These are phyloP conservation scores for Salix caprea DNA, from an alignment of 345 rosid species.

Conservation along the genomic window DNA sequence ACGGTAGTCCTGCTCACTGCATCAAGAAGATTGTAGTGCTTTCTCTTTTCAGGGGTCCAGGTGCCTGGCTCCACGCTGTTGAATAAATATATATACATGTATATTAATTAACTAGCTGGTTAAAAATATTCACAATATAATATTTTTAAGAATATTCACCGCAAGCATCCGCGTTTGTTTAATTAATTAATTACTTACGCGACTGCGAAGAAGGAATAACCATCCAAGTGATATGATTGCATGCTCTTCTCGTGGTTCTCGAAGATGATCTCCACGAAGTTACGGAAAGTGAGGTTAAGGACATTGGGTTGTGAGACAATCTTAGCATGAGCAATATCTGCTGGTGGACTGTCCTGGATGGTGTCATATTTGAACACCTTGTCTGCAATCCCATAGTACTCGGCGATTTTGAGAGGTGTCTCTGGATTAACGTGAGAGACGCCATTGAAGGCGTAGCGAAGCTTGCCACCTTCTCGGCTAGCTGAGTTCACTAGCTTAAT, in stretches of 20 bases:
- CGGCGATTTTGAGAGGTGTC: conserved; percentile 34
- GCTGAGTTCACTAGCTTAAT: conserved; percentile 23
- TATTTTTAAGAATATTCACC: too few species aligned
- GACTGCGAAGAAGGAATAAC: conserved; percentile 34
- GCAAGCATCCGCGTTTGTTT: too few species aligned
- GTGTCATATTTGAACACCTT: conserved; percentile 31
- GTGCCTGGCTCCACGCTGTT: conserved; percentile 32
- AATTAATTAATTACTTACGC: conserved; percentile 20
- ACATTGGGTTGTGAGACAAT: conserved; percentile 19
- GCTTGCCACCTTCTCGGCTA: conserved; percentile 23
- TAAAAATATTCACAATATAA: neutral
- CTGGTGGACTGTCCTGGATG: conserved; percentile 14
- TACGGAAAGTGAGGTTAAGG: conserved; percentile 29
- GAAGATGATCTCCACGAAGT: conserved; percentile 27
- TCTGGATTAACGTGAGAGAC: conserved; percentile 24
- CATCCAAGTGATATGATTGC: conserved; percentile 31
- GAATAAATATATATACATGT: too few species aligned
- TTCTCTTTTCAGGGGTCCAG: conserved; percentile 34
- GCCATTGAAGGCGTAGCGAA: conserved; percentile 32
- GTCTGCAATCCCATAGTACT: conserved; percentile 24
- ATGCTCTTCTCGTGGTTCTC: conserved; percentile 31
- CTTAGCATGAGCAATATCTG: neutral
- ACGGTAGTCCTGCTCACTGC: conserved; percentile 38
- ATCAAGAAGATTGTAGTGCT: conserved; percentile 30
- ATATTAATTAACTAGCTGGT: too few species aligned